Evolutionary conservation across 805 yeast species (phyloP), one percentile per base, ranked within the genome.

Genomic region (Candida bentonensis): DNA sequence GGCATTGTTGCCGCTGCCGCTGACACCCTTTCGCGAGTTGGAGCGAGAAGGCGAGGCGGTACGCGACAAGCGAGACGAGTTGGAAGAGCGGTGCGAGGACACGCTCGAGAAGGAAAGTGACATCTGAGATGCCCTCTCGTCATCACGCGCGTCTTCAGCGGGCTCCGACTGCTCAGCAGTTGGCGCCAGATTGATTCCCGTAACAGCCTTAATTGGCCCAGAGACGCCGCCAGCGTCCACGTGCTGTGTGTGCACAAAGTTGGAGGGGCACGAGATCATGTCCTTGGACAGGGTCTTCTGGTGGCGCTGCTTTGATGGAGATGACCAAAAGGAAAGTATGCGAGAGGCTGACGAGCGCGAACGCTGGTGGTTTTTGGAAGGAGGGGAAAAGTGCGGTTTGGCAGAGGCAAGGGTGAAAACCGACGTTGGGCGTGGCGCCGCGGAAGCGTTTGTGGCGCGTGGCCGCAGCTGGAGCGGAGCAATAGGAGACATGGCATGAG

Each of bases 181-280:
- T 9, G 36, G 36, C 7, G 36, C 36, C 7, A 30, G 36, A 11
- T 9, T 9, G n/a, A 30, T 30, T 11, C 36, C 36, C 5, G 11
- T 30, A 5, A 15, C 20, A 5, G 11, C 36, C 17, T 30, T 30
- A 5, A 15, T 15, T 30, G 36, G 36, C 7, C 20, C 36, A 9
- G n/a, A 11, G 17, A 30, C 36, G 7, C 36, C 36, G 17, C 36
- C 41, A 13, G 51, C 47, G 33, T 53, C 57, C 11, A 53, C 39
- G 36, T 53, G 57, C 11, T 45, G 44, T 5, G 48, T 33, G 34
- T 53, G 57, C 13, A 53, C 53, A 41, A 53, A 52, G 40, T 53
- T 53, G 21, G 49, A 39, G 4, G 57, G 57, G 7, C 33, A 25
- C 1, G 56, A 52, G 28, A 53, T 53, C 39, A 33, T 23, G 13